phyloP scores from a whole-genome alignment of 2,329 filamentous ascomycete genomes.

The Hymenoscyphus repandus region DNA sequence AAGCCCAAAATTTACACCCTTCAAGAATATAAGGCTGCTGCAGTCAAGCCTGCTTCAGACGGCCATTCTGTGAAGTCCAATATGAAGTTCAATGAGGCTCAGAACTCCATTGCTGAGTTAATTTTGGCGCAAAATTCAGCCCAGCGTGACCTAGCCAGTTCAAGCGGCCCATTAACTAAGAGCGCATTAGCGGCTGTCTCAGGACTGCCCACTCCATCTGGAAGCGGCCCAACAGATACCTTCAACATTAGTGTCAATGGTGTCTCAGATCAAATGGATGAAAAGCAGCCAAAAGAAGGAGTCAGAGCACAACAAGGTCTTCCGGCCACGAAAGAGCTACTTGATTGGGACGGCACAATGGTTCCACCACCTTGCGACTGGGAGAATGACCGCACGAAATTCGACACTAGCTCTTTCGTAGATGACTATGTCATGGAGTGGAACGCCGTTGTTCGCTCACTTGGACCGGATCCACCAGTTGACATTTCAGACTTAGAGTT shows the following conservation, averaged over 20 bases:
- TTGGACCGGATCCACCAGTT: background rate
- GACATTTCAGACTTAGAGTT: background rate
- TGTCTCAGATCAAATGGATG: background rate
- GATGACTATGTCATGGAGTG: conserved; percentile 27
- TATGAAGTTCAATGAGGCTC: no score
- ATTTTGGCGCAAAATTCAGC: background rate
- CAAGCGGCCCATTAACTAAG: background rate
- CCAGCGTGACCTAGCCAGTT: background rate
- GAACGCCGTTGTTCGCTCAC: conserved; percentile 12
- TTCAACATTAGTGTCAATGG: background rate
- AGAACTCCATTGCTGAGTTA: background rate
- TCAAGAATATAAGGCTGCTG: no score
- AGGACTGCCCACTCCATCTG: conserved; percentile 9
- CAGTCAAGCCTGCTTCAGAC: no score
- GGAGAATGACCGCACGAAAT: conserved; percentile 21
- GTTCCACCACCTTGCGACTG: conserved; percentile 21
- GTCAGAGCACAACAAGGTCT: conserved; percentile 21
- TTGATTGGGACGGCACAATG: conserved; percentile 24
- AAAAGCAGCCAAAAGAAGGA: conserved; percentile 8
- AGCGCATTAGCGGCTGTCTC: background rate
- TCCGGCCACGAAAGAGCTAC: conserved; percentile 12
- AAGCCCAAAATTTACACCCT: no score
- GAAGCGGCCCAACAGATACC: background rate
- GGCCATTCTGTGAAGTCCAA: no score
- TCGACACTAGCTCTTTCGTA: conserved; percentile 20